Evolutionary conservation across 1,284 basidiomycete species (phyloP).

Genomic region (Inonotus obliquus): DNA sequence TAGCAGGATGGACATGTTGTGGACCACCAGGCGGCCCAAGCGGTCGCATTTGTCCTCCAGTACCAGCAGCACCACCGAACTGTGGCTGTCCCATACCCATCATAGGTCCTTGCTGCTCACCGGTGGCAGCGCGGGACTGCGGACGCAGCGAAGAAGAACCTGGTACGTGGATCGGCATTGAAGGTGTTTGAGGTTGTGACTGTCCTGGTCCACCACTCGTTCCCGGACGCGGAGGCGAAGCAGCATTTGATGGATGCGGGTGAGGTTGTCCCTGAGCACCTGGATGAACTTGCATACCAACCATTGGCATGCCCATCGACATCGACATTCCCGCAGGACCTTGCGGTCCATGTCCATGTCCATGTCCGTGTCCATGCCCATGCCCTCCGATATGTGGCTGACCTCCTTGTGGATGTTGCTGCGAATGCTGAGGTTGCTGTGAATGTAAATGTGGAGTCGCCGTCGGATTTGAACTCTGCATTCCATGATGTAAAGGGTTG

Average conservation of each 20-base stretch:
- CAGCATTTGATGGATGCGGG: not conserved
- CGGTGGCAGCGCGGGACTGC: slow-evolving; percentile 10
- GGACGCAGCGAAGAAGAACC: slow-evolving; percentile 1
- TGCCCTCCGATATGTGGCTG: not conserved
- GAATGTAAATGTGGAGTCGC: not conserved
- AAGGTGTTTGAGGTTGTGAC: slow-evolving; percentile 13
- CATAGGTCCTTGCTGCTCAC: slow-evolving; percentile 7
- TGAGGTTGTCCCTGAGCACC: not conserved
- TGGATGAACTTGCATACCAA: slow-evolving; percentile 1
- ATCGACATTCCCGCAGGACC: not conserved
- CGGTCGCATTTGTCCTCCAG: not conserved
- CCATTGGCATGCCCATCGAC: not conserved
- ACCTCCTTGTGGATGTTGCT: no score
- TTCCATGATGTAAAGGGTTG: slow-evolving; percentile 3
- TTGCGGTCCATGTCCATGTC: not conserved
- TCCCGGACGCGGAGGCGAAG: slow-evolving; percentile 14
- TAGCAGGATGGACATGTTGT: not conserved
- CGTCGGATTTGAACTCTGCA: not conserved
- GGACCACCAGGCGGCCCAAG: not conserved
- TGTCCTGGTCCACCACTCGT: slow-evolving; percentile 1
- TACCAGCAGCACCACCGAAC: not conserved
- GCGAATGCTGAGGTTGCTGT: no score
- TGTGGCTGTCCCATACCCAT: not conserved
- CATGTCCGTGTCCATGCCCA: not conserved
- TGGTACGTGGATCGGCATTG: not conserved